Percentiles rank a stretch among this genome's conserved stretches.
These are phyloP conservation scores for Mentha longifolia DNA, from an alignment of 257 asterid species.

Conservation along the genomic window DNA sequence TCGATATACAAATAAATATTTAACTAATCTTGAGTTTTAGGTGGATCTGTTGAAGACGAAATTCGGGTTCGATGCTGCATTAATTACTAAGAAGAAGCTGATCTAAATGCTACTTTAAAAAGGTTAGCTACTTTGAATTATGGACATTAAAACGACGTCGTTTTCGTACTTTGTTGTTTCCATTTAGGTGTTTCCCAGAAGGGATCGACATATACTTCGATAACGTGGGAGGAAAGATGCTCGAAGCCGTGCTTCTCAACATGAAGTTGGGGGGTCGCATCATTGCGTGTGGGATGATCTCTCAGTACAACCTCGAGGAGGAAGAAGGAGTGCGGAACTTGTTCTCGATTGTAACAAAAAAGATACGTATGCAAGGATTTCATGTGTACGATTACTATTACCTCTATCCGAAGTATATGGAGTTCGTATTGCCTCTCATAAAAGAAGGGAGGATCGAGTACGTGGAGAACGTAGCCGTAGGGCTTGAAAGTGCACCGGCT, in stretches of 20 bases:
- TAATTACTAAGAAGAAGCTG: slow-evolving; percentile 48
- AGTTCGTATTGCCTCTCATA: slow-evolving; percentile 36
- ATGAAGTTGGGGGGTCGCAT: slow-evolving; percentile 49
- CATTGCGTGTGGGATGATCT: slow-evolving; percentile 52
- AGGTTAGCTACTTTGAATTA: slow-evolving; percentile 29
- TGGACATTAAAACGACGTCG: no score
- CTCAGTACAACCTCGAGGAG: slow-evolving; percentile 46
- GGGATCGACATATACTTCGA: slow-evolving; percentile 60
- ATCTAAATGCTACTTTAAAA: slow-evolving; percentile 44
- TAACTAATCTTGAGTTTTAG: slow-evolving; percentile 17
- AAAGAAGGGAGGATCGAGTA: slow-evolving; percentile 45
- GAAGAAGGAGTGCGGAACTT: slow-evolving; percentile 47
- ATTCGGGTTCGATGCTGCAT: slow-evolving; percentile 54
- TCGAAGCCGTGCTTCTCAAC: slow-evolving; percentile 52
- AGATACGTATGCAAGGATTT: slow-evolving; percentile 51
- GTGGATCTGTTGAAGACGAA: slow-evolving; percentile 53
- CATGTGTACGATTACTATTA: slow-evolving; percentile 29
- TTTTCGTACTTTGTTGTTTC: no score
- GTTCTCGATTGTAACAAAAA: slow-evolving; percentile 32
- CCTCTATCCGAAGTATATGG: slow-evolving; percentile 40
- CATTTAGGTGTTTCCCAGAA: slow-evolving; percentile 43
- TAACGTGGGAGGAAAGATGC: slow-evolving; percentile 55
- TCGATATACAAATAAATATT: no score
- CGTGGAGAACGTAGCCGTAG: slow-evolving; percentile 46
- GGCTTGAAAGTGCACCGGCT: slow-evolving; percentile 49